Evolutionary conservation across 164 flowering plant species (phyloP), one percentile per base, ranked within the genome.

Genomic region (Vitis cinerea): DNA sequence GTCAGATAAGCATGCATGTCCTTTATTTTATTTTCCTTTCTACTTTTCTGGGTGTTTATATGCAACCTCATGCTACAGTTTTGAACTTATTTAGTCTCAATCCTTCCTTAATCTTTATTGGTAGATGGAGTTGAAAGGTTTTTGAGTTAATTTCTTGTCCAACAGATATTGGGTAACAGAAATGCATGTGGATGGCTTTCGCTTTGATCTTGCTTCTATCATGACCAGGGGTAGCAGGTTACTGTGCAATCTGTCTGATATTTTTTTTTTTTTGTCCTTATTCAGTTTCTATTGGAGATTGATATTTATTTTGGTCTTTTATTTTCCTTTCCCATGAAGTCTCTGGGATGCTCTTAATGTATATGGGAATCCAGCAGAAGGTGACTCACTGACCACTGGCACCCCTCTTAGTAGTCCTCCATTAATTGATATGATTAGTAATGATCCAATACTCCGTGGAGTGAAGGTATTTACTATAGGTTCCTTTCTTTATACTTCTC

Each of bases 141-240:
- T 67, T 19, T 44, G 3, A 16, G 2, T 72, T 61, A 56, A 49
- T 68, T 47, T 59, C 10, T 66, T 60, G 19, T 74, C 59, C 54
- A 66, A 76, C 90, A 94, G 99, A 79, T 95, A 92, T 74, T 95
- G 99, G 99, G 98, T 90, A 29, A 85, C 82, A 59, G 97, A 95
- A 80, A 85, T 95, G 88, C 99, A 95, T 79, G 88, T 91, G 59
- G 99, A 95, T 86, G 99, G 99, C 62, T 94, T 95, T 77, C 97
- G 97, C 79, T 95, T 95, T 82, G 99, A 95, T 82, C 97, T 95
- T 80, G 99, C 97, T 64, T 91, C 99, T 70, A 94, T 94, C 63
- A 66, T 95, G 87, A 91, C 99, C 54, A 84, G 99, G 81, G 76
- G 91, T 73, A 84, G 94, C 94, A 95, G 99, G 99, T 94, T 57